phyloP scores from a whole-genome alignment of 2,329 filamentous ascomycete species.

The Allantophomopsis lycopodina region DNA sequence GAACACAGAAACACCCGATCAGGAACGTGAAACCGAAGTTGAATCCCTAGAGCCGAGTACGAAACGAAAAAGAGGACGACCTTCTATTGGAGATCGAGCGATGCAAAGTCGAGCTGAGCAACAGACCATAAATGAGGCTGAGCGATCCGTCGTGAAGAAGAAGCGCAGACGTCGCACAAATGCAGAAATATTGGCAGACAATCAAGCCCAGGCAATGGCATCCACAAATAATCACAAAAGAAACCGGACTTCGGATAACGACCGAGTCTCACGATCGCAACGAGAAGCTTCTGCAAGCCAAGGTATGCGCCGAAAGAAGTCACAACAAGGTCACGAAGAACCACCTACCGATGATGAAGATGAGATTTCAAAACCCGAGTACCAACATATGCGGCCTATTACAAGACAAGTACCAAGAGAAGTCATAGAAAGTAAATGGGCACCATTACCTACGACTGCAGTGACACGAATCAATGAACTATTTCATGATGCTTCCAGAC shows the following conservation, averaged over 20 bases:
- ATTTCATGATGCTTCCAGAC: constrained; percentile 43
- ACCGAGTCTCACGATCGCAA: too few relatives aligned
- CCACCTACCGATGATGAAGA: background rate
- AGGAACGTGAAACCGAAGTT: background rate
- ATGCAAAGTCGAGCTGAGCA: background rate
- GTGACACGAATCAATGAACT: constrained; percentile 40
- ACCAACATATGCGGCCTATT: constrained; percentile 35
- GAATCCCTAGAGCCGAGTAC: background rate
- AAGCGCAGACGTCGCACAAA: background rate
- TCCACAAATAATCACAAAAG: background rate
- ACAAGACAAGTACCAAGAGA: constrained; percentile 42
- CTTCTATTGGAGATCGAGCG: constrained; percentile 1
- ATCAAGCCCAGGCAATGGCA: background rate
- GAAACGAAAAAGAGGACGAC: constrained; percentile 3
- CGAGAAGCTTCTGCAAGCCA: too few relatives aligned
- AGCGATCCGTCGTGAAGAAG: background rate
- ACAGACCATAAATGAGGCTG: constrained; percentile 1
- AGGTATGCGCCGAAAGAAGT: too few relatives aligned
- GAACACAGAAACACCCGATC: too few relatives aligned
- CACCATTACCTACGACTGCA: constrained; percentile 37
- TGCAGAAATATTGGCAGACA: background rate
- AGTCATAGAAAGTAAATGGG: constrained; percentile 57
- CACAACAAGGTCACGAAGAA: too few relatives aligned
- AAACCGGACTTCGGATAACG: too few relatives aligned
- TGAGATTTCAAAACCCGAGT: constrained; percentile 15